Conservation (phyloP, 257 asterid genomes). For the Striga asiatica region DNA sequence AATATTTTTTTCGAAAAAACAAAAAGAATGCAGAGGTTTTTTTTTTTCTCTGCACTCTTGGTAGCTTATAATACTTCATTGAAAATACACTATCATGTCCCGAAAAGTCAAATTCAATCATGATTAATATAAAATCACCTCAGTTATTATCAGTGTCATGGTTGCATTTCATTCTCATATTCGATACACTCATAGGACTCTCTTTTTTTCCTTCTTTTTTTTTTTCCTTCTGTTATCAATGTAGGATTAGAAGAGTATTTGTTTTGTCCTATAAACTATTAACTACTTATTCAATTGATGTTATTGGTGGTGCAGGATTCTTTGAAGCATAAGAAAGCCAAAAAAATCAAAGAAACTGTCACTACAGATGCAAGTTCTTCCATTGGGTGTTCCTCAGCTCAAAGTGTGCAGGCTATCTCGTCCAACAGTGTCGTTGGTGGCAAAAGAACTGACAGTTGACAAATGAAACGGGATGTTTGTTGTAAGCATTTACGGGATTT, state of each 20-base stretch:
- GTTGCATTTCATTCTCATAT: no score
- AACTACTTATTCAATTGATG: constrained; percentile 8
- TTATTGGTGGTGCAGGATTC: constrained; percentile 45
- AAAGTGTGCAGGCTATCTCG: constrained; percentile 65
- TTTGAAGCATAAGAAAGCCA: constrained; percentile 45
- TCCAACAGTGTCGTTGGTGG: constrained; percentile 64
- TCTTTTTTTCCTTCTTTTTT: no score
- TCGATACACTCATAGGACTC: no score
- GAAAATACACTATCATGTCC: no score
- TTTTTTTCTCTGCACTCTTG: no score
- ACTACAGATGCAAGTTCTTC: constrained; percentile 63
- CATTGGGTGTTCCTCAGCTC: constrained; percentile 82
- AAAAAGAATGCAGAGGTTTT: no score
- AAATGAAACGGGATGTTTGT: constrained; percentile 11
- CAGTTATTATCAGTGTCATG: no score
- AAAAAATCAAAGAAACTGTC: constrained; percentile 48
- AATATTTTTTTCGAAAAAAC: background rate
- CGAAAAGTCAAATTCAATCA: no score
- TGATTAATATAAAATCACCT: no score
- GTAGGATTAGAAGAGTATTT: background rate
- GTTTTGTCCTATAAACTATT: background rate
- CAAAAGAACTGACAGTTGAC: constrained; percentile 34
- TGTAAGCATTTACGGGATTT: constrained; percentile 3
- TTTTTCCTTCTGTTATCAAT: no score
- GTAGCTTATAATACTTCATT: no score